These are phyloP conservation scores for Fraxinus sp. DNA, from an alignment of 305 asterid species.

Conservation along the genomic window DNA sequence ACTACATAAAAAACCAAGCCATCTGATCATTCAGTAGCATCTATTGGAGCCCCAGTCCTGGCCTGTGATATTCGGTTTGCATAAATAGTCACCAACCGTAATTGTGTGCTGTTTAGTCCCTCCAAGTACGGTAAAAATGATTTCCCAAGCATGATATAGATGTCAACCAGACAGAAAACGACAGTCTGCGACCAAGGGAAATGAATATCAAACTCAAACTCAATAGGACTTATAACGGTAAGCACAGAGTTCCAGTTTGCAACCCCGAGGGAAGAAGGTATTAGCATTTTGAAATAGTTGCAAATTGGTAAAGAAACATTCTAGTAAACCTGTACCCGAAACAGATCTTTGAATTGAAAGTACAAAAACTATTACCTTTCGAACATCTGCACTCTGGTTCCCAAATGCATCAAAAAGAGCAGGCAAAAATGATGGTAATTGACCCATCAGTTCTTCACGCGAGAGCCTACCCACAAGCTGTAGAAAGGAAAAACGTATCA, in stretches of 20 bases:
- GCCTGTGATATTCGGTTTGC: conserved; percentile 99
- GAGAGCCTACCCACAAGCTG: conserved; percentile 57
- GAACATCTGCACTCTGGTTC: conserved; percentile 98
- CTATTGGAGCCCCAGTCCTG: conserved; percentile 75
- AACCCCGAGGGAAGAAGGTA: background rate
- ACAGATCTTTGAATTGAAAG: background rate
- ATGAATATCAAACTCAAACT: conserved; percentile 10
- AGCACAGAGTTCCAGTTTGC: background rate
- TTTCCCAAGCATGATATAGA: conserved; percentile 92
- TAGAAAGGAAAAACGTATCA: conserved; percentile 3
- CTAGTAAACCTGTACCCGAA: background rate
- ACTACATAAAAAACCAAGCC: background rate
- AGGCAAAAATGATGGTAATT: conserved; percentile 50
- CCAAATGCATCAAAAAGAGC: conserved; percentile 97
- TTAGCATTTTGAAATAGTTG: background rate
- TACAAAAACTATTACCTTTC: conserved; percentile 55
- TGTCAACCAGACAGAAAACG: conserved; percentile 95
- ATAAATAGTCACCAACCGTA: conserved; percentile 83
- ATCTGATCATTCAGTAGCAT: conserved; percentile 31
- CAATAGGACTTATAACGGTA: background rate
- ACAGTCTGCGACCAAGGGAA: conserved; percentile 64
- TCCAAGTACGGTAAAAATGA: conserved; percentile 92
- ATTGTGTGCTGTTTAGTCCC: conserved; percentile 87
- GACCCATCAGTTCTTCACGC: conserved; percentile 49
- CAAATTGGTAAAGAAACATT: background rate